These are phyloP conservation scores for Populus alba DNA, from an alignment of 345 rosid genomes.

Conservation along the genomic window DNA sequence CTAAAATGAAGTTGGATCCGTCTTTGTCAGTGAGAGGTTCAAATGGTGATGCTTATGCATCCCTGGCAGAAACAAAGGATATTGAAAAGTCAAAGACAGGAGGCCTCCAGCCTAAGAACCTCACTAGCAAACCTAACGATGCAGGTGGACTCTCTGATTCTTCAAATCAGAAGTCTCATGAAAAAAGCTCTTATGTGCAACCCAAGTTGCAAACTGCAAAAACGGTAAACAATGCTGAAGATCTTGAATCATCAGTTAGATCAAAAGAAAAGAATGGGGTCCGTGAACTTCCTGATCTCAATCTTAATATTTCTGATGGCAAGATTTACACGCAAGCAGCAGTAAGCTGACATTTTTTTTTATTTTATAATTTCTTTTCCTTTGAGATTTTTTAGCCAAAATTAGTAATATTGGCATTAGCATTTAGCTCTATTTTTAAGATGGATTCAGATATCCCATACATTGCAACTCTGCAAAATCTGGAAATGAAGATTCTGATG, in stretches of 20 bases:
- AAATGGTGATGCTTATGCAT: conserved; percentile 42
- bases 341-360: conserved; percentile 31
- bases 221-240: conserved; percentile 27
- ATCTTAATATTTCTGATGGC: conserved; percentile 55
- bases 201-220: conserved; percentile 51
- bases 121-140: conserved; percentile 54
- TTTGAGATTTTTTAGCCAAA: neutral
- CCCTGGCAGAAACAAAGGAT: conserved; percentile 41
- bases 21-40: conserved; percentile 39
- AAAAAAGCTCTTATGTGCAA: conserved; percentile 44
- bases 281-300: conserved; percentile 49
- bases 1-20: conserved; percentile 40
- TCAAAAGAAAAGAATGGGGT: conserved; percentile 54
- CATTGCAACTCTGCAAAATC: conserved; percentile 3
- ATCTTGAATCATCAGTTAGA: conserved; percentile 41
- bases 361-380: neutral
- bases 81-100: conserved; percentile 51
- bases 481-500: neutral
- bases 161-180: conserved; percentile 46
- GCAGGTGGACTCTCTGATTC: conserved; percentile 40
- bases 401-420: neutral
- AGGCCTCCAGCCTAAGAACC: conserved; percentile 37
- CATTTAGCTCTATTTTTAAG: neutral
- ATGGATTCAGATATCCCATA: neutral
- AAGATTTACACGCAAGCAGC: conserved; percentile 40